Evolutionary conservation across 176 grass and related monocot genomes (phyloP).

Genomic region (Neostapfia colusana): DNA sequence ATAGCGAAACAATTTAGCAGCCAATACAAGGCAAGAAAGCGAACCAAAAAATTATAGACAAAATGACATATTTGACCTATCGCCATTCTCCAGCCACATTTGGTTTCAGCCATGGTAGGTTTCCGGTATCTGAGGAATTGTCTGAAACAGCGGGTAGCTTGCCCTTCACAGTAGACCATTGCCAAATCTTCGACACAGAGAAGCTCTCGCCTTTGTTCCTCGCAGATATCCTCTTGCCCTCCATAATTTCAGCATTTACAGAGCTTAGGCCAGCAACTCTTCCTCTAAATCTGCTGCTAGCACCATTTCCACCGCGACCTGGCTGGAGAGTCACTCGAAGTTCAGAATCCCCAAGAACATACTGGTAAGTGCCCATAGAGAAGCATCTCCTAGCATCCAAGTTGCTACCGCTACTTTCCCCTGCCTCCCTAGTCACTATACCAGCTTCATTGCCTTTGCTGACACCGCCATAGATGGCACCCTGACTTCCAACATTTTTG

Average conservation of each 20-base stretch:
- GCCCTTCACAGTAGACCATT: slow-evolving; percentile 51
- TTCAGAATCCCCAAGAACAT: slow-evolving; percentile 60
- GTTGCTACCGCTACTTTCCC: slow-evolving; percentile 67
- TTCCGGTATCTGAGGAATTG: slow-evolving; percentile 28
- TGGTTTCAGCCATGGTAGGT: slow-evolving; percentile 46
- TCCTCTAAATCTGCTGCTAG: slow-evolving; percentile 42
- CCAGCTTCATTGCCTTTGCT: slow-evolving; percentile 21
- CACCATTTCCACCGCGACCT: background rate
- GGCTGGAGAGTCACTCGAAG: slow-evolving; percentile 53
- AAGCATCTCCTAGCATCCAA: slow-evolving; percentile 70
- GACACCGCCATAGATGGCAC: background rate
- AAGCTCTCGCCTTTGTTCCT: slow-evolving; percentile 63
- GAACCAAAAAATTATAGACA: background rate
- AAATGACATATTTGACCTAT: slow-evolving; percentile 24
- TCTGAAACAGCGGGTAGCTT: slow-evolving; percentile 43
- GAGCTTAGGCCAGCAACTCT: slow-evolving; percentile 29
- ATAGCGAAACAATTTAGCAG: slow-evolving; percentile 31
- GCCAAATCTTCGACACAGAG: slow-evolving; percentile 74
- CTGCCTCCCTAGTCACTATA: slow-evolving; percentile 36
- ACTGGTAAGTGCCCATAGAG: slow-evolving; percentile 78
- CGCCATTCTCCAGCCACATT: slow-evolving; percentile 7
- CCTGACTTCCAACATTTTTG: slow-evolving; percentile 46
- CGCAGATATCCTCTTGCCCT: slow-evolving; percentile 52
- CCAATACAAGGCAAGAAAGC: slow-evolving; percentile 9
- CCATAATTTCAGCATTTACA: slow-evolving; percentile 34